Base-by-base conservation (phyloP, 257 asterid genomes). In the Solanum paucissectum region DNA sequence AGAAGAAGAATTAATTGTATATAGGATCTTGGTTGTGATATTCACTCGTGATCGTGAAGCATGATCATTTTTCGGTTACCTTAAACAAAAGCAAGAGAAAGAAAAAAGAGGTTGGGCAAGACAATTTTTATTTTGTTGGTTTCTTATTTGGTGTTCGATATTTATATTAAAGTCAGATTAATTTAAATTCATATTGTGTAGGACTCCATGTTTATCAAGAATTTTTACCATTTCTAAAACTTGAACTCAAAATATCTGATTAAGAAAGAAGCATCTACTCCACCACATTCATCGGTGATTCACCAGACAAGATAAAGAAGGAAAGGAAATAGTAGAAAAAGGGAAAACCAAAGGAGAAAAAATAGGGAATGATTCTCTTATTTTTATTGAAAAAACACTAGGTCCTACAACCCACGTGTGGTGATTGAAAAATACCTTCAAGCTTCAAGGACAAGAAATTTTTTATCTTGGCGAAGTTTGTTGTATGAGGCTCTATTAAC, bases 401-500 rank as follows among this genome's bases (percentile, higher is more conserved):
- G 87, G 86, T 32, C 89, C 91, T 83, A 66, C 86, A 12, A 72
- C 84, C 88, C 89, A 84, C 87, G 60, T 87, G 84, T 87, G 88
- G 7, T 87, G 86, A 87, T 89, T 73, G 62, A 85, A 89, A 71
- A 83, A 66, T 77, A 60, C 79, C 89, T 60, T 76, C 87, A 42
- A 40, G 34, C 88, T 86, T 88, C 84, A 79, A 79, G 85, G 77
- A 46, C 85, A 52, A 49, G 34, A 33, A 33, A 33, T 3, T 3
- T 33, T 33, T 33, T 33, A 33, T 33, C 33, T 32, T 32, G 33
- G 3, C 3, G 2, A 3, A 32, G 3, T n/a, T n/a, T n/a, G n/a
- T n/a, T 32, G 33, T 32, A 3, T 32, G 33, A 32, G 33, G 3
- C 33, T 32, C 3, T 3, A 32, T 32, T 32, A 32, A 32, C 29